Base-by-base conservation (phyloP, 139 green algal species). In the Diplosphaera chodatii region DNA sequence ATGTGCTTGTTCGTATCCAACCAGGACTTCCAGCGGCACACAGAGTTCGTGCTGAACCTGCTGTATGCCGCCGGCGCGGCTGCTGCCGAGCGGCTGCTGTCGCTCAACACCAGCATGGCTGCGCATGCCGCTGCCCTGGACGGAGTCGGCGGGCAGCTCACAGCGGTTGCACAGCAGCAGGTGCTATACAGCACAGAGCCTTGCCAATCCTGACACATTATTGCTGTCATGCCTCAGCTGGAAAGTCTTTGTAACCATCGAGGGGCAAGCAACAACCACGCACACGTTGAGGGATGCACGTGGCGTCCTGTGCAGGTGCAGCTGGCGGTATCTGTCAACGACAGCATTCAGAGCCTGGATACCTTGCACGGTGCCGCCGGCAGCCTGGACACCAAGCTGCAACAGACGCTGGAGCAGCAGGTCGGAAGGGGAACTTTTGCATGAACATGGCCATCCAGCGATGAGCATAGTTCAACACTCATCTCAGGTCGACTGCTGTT, bases 1-100 rank as follows among this genome's bases (percentile, higher is more conserved):
- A 86, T 81, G 70, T 86, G 80, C 76, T 67, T 86, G 10, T 82
- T 77, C 67, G 71, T 84, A 27, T 77, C 82, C 66, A 86, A 82
- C 63, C 74, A 82, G 34, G 69, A 84, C 40, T 86, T 86, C 67
- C 77, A 86, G 67, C 40, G 40, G 29, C 73, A 78, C 67, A 80
- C 80, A 1, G 78, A 86, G 29, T 62, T 68, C 41, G 72, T 86
- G 77, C 69, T 86, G 28, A 84, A 84, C 31, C 55, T 29, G 65
- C 69, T 86, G 67, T 55, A 67, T n/a, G 32, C 48, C 48, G 48
- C 48, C 16, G 48, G 48, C 48, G 13, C 48, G 10, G 16, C 16
- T 10, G 48, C 48, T 21, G 48, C 48, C 13, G 48, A 59, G 48
- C 48, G 48, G 13, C 48, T 59, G 16, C 13, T 59, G 8, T 59